Base-by-base conservation (phyloP, 2,329 filamentous ascomycete genomes). In the Tolypocladium paradoxum region DNA sequence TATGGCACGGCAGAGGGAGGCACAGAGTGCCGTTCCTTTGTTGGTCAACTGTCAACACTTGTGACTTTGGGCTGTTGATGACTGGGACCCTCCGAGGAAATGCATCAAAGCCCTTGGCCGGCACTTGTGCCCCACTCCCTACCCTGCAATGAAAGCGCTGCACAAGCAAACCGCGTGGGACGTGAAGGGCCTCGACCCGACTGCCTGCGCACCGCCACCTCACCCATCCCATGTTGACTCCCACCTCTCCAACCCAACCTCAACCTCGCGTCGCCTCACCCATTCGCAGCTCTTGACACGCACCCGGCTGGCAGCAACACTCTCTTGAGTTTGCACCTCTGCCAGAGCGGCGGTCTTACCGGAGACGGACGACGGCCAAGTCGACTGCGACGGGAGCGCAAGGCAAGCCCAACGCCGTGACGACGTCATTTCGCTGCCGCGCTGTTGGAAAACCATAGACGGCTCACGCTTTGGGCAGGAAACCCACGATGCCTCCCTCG, bases 401-500 rank as follows among this genome's bases (percentile, higher is more conserved):
- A 7, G 3, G 16, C 22, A 18, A 45, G 24, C 5, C 6, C 16
- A 27, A 27, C 24, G 43, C 22, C 22, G 40, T 16, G 38, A 16
- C 37, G n/a, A 22, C 37, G 40, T 37, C 34, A 24, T 38, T 36
- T 37, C 48, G 54, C 43, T n/a, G 27, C 27, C 18, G 11, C 27
- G 27, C 43, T 20, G 9, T 20, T 46, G 18, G 43, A 47, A 33
- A 12, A 31, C 16, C 27, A 20, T 27, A 47, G 18, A 47, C 40
- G 7, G 38, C 12, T 7, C 4, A n/a, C 38, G 34, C 5, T 27
- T 12, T 18, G 38, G 22, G 11, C 7, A 8, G 29, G 27, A 20
- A 51, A 52, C 51, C 54, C 50, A 61, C 59, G 53, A 69, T 68
- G 65, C 65, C 66, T 55, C 62, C 65, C 51, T 76, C 75, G 52